Evolutionary conservation across 2,329 filamentous ascomycete species (phyloP), one percentile per base, ranked within the genome.

Genomic region (Trichoderma koningii): DNA sequence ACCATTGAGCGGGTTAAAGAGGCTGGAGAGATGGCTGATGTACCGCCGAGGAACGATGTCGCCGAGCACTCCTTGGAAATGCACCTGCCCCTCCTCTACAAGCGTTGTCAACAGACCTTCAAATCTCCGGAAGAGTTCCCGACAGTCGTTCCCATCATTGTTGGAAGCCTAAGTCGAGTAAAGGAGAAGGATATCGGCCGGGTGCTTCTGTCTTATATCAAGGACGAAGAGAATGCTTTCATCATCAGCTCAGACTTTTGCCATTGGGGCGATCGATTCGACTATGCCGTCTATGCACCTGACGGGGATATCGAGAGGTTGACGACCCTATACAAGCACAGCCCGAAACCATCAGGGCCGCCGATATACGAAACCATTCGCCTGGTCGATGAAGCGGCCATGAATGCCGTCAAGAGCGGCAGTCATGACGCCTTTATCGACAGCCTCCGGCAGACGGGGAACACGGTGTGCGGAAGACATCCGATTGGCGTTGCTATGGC

Each of bases 221-320:
- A 82, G 41, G 90, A 97, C 70, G 85, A 89, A 0, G 80, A 83
- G 14, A 96, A 91, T 67, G 87, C 89, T 1, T 97, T 98, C 74
- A 85, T 99, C 67, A 85, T 98, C 68, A 95, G 91, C 75, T 97
- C 93, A 1, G 95, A 99, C 76, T 99, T 99, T 76, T 97, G 94
- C 69, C 95, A 99, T 77, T 99, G 95, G 95, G 95, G 95, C 12
- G 71, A 81, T 0, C 84, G 92, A 55, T 99, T 97, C 76, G 56
- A 55, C 63, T 99, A 98, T 76, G 91, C 88, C 30, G 89, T 89
- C 66, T 97, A 97, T 75, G 83, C 66, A 66, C 83, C 67, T 63
- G 81, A 69, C 72, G 75, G 73, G 42, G 74, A 77, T 14, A 68
- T 79, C 2, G 80, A 26, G 70, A 76, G 73, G 67, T 77, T 79